Evolutionary conservation across 495 filamentous ascomycete genomes (phyloP).

Genomic region (Annulohypoxylon bovei): DNA sequence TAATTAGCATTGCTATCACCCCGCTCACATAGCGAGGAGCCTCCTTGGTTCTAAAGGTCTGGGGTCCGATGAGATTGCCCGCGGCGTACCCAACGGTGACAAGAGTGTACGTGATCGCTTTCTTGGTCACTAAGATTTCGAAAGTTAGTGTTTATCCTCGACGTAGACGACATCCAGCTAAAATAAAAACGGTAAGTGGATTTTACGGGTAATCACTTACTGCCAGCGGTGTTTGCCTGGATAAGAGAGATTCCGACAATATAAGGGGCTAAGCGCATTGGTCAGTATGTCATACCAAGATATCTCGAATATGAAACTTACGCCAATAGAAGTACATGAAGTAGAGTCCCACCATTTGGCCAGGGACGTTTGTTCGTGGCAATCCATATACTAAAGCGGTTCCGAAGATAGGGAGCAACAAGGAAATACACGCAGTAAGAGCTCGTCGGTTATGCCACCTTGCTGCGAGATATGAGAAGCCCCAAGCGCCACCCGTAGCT

Average conservation of each 20-base stretch:
- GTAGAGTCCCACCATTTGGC: constrained; percentile 51
- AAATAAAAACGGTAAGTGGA: background rate
- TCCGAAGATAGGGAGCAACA: constrained; percentile 48
- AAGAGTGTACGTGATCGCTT: constrained; percentile 57
- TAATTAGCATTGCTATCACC: constrained; percentile 47
- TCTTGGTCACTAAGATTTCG: constrained; percentile 53
- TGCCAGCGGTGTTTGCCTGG: constrained; percentile 55
- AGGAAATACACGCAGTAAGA: constrained; percentile 45
- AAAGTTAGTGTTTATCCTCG: background rate
- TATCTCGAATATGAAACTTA: constrained; percentile 30
- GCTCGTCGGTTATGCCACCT: constrained; percentile 51
- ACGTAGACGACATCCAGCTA: background rate
- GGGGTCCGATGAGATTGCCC: constrained; percentile 64
- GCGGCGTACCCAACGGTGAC: constrained; percentile 62
- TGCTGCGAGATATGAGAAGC: constrained; percentile 50
- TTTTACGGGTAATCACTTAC: constrained; percentile 19
- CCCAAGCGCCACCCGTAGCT: constrained; percentile 42
- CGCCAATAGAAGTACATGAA: constrained; percentile 49
- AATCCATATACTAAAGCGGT: constrained; percentile 51
- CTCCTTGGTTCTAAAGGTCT: constrained; percentile 61
- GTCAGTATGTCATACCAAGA: background rate
- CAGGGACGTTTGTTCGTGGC: constrained; percentile 48
- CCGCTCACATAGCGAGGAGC: constrained; percentile 54
- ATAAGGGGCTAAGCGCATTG: constrained; percentile 49
- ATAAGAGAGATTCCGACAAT: constrained; percentile 51